Evolutionary conservation across 1,139 yeast genomes (phyloP), one percentile per base, ranked within the genome.

Genomic region (Yamadazyma spencermartinsiae): DNA sequence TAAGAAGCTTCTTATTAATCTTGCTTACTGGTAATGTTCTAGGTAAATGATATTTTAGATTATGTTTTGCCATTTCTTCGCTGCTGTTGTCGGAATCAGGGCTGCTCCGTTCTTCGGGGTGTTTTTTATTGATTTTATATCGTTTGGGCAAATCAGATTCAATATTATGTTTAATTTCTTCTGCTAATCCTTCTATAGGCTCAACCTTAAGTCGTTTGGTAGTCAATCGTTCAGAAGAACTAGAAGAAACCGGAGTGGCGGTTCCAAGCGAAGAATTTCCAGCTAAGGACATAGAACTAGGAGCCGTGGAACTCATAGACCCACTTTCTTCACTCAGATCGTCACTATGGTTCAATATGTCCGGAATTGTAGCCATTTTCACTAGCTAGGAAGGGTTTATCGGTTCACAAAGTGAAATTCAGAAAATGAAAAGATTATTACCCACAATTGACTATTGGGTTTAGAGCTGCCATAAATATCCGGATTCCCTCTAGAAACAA

Each of bases 1-100:
- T 43, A 6, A 66, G 42, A 3, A 58, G 44, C 11, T 45, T 45
- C 19, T 56, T 55, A 38, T 59, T 56, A 35, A 68, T 50, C 31
- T 48, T 55, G 2, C 63, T 49, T 37, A 52, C 45, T 6, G 68
- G 63, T 17, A 51, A 20, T 9, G 36, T 28, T 3, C 18, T 32
- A 7, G 31, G 31, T 5, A 26, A 14, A 26, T 26, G 29, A 10
- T 4, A 13, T 14, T 28, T 28, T 9, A 28, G 16, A 7, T 9
- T 10, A 28, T 28, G 16, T 10, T 20, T 24, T 5, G 12, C 5
- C 10, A 5, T 20, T 21, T 31, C 19, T 21, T 20, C 20, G 19
- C 12, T 9, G 17, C 12, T 17, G 5, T 14, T 16, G 13, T 13
- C 25, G 14, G 18, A 29, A 21, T 18, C 25, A 9, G 37, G 33